Percentiles rank a stretch among this genome's conserved stretches.
These are phyloP conservation scores for Tritrichomonas musculus DNA, from an alignment of 208 protist genomes.

Conservation along the genomic window DNA sequence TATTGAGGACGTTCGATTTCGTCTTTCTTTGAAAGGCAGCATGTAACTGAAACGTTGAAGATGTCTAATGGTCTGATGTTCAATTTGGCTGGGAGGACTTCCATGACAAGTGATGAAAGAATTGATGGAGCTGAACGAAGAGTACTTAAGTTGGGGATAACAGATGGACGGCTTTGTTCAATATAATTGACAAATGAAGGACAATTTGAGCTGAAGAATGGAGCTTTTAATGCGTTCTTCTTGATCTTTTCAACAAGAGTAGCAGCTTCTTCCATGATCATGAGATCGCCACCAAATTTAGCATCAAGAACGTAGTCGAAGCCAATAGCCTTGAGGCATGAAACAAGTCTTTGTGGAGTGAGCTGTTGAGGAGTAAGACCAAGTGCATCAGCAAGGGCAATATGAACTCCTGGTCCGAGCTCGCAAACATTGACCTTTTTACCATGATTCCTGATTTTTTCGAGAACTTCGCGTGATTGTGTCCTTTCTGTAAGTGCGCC, in stretches of 20 bases:
- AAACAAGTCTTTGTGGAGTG: constrained; percentile 34
- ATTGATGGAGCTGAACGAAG: constrained; percentile 43
- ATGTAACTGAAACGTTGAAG: neutral
- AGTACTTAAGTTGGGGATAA: constrained; percentile 53
- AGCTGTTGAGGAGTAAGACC: constrained; percentile 33
- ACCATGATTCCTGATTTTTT: neutral
- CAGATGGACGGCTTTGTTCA: constrained; percentile 48
- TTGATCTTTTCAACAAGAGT: constrained; percentile 38
- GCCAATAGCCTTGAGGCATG: constrained; percentile 39
- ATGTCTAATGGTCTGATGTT: neutral
- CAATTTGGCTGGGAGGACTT: neutral
- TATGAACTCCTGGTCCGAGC: constrained; percentile 41
- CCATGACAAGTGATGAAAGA: constrained; percentile 49
- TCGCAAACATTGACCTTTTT: constrained; percentile 39
- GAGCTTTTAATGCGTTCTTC: neutral
- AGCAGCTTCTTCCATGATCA: constrained; percentile 49
- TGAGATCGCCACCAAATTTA: constrained; percentile 49
- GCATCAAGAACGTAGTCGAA: constrained; percentile 53
- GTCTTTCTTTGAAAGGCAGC: neutral
- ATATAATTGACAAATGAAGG: constrained; percentile 50
- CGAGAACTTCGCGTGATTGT: constrained; percentile 24
- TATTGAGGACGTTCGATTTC: neutral
- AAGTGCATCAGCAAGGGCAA: constrained; percentile 45
- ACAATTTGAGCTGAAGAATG: constrained; percentile 49
- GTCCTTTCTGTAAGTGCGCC: constrained; percentile 45